Evolutionary conservation across 441 rosid genomes (phyloP).

Genomic region (Pelargonium cotyledonis): DNA sequence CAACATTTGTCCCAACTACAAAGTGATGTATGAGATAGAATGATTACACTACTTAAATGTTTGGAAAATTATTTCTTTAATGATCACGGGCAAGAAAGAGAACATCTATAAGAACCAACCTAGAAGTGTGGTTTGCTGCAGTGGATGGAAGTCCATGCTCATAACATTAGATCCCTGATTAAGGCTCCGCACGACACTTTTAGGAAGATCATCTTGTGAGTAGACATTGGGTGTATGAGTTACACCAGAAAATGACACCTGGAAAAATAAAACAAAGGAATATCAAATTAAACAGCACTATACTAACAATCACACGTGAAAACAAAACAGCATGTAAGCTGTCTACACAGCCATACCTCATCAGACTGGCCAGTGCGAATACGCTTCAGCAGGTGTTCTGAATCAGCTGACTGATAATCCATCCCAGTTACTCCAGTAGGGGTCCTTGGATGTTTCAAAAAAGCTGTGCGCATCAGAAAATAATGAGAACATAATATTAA

Average conservation of each 20-base stretch:
- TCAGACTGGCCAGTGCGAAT: conserved; percentile 59
- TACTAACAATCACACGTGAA: neutral
- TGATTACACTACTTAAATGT: neutral
- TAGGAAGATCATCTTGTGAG: conserved; percentile 69
- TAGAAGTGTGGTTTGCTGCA: conserved; percentile 60
- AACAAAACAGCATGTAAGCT: conserved; percentile 5
- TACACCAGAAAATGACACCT: conserved; percentile 6
- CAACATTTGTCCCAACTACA: conserved; percentile 77
- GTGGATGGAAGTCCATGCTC: conserved; percentile 84
- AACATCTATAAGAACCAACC: conserved; percentile 32
- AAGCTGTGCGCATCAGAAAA: conserved; percentile 28
- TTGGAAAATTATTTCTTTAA: neutral
- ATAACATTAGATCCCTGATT: conserved; percentile 61
- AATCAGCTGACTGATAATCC: conserved; percentile 74
- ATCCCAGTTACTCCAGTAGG: conserved; percentile 50
- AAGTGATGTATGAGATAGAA: neutral
- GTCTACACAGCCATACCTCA: conserved; percentile 34
- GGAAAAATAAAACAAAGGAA: neutral
- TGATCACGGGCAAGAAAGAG: neutral
- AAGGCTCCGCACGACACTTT: conserved; percentile 46
- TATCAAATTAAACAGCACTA: neutral
- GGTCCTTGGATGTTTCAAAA: conserved; percentile 63
- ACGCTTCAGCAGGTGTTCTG: conserved; percentile 64
- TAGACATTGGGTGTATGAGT: conserved; percentile 58
- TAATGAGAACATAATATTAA: neutral